A percentile compares a stretch with the other conserved stretches of the same genome.
Conservation (phyloP, 148 eudicot genomes). For the Dianthus caryophyllus region DNA sequence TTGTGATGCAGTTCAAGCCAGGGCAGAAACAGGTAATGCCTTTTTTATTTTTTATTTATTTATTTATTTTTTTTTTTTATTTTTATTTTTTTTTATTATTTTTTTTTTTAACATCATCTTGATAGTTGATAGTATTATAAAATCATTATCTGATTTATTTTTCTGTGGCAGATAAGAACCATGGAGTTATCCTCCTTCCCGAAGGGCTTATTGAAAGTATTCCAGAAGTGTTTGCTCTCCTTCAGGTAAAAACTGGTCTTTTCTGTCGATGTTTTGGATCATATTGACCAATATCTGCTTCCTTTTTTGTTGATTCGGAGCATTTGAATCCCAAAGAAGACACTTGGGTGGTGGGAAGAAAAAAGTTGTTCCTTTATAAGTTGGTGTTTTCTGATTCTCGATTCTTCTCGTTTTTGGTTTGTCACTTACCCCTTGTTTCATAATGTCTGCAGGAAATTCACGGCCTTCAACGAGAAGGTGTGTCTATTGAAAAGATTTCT, state of each 20-base stretch:
- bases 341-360: background rate
- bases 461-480: slow-evolving; percentile 71
- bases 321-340: background rate
- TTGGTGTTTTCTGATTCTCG: slow-evolving; percentile 7
- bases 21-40: slow-evolving; percentile 68
- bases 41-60: too few relatives aligned
- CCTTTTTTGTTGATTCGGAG: background rate
- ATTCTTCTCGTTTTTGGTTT: background rate
- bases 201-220: slow-evolving; percentile 99
- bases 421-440: background rate
- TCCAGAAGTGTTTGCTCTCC: slow-evolving; percentile 93
- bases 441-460: slow-evolving; percentile 73
- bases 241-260: slow-evolving; percentile 51
- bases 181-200: slow-evolving; percentile 89
- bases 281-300: background rate
- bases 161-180: slow-evolving; percentile 61
- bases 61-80: too few relatives aligned
- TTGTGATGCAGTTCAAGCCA: slow-evolving; percentile 96
- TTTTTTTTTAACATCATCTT: background rate
- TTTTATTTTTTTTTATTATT: too few relatives aligned
- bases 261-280: background rate
- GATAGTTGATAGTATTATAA: slow-evolving; percentile 3
- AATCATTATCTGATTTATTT: slow-evolving; percentile 17
- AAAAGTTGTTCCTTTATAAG: background rate
- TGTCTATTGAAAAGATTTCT: slow-evolving; percentile 66